phyloP scores from a whole-genome alignment of 345 rosid genomes.

The Citrus sinensis region DVS_A1.0 CM039163.1:46385001-46385500 shows the following conservation, averaged over 20 bases:
- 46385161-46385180: constrained; percentile 9
- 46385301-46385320: constrained; percentile 13
- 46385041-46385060: too few relatives aligned
- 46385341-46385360: not conserved
- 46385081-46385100: constrained; percentile 35
- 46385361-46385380: constrained; percentile 4
- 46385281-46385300: constrained; percentile 24
- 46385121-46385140: not conserved
- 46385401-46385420: constrained; percentile 30
- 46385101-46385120: constrained; percentile 22
- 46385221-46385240: too few relatives aligned
- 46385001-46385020: not conserved
- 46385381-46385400: constrained; percentile 34
- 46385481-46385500: not conserved
- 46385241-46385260: not conserved
- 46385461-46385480: too few relatives aligned
- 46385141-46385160: constrained; percentile 3
- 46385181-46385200: not conserved
- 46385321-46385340: not conserved
- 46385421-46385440: constrained; percentile 40
- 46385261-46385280: constrained; percentile 37
- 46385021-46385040: not conserved
- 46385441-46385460: constrained; percentile 20
- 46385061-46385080: too few relatives aligned
- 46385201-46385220: not conserved